Base-by-base conservation (phyloP, 2,329 filamentous ascomycete genomes). In the Colletotrichum scovillei region DNA sequence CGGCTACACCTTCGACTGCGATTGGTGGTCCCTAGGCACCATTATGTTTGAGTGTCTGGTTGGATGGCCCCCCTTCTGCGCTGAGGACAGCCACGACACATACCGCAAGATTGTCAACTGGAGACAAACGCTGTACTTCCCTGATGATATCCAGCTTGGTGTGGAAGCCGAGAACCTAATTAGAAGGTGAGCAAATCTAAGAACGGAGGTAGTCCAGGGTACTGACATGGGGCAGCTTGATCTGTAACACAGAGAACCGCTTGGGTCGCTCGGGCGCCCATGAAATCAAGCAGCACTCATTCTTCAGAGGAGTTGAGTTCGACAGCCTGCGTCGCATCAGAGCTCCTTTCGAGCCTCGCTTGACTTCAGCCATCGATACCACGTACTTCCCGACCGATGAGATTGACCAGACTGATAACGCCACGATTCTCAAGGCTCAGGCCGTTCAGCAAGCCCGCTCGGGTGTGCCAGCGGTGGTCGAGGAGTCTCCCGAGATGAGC, bases 11-110 rank as follows among this genome's bases (percentile, higher is more conserved):
- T 98, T 96, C 80, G 93, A 97, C 81, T 99, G 97, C 82, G 97
- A 99, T 87, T 99, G 97, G 97, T 99, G 97, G 97, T 97, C 94
- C 26, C 90, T 99, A 63, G 97, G 97, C 66, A 98, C 97, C 57
- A 99, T 99, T 85, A 98, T 99, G 97, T 99, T 98, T 79, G 97
- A 99, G 84, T 99, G 97, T 83, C 88, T 99, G 77, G 95, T 99
- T 74, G 97, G 97, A 79, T 99, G 97, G 97, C 97, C 97, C 68
- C 97, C 97, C 35, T 99, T 99, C 90, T 99, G 97, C 82, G 96
- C 97, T 24, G 97, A 99, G 82, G 96, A 98, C 81, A 94, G 95
- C 74, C 96, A 97, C 81, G 97, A 98, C 83, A 98, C 97, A 1
- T 99, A 99, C 85, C 93, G 96, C 77, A 99, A 99, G 89, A 99